phyloP scores from a whole-genome alignment of 768 basidiomycete genomes.

The Kwoniella europaea region DNA sequence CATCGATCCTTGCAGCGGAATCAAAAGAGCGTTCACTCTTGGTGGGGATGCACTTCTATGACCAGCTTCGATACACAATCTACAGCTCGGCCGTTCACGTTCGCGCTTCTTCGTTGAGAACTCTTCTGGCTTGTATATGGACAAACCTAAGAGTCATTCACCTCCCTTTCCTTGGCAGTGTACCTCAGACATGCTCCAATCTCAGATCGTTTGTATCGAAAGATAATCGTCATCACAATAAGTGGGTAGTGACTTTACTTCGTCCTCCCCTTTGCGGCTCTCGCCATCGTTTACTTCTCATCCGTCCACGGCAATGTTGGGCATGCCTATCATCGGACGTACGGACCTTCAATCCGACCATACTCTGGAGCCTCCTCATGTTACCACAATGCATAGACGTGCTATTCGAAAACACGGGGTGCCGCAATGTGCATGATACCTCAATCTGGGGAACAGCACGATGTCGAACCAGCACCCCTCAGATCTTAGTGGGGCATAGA shows the following conservation, averaged over 20 bases:
- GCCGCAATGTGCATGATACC: not conserved
- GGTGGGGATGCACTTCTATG: not conserved
- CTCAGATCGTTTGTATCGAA: not conserved
- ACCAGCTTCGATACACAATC: constrained; percentile 1
- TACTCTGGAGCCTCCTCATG: not conserved
- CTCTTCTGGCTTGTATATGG: no score
- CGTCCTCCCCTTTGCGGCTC: not conserved
- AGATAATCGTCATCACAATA: not conserved
- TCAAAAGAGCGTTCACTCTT: not conserved
- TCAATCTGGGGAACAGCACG: not conserved
- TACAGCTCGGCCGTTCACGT: constrained; percentile 1
- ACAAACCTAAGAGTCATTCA: not conserved
- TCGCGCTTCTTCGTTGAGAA: not conserved
- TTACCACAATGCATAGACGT: not conserved
- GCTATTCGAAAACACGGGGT: constrained; percentile 15
- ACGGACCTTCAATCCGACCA: not conserved
- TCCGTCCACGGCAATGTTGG: not conserved
- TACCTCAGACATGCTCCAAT: not conserved
- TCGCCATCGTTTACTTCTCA: not conserved
- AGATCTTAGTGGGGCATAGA: not conserved
- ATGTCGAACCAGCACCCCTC: not conserved
- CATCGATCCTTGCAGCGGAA: no score
- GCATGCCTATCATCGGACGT: not conserved
- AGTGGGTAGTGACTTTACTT: not conserved
- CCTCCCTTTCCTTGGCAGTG: not conserved